Evolutionary conservation across 2,329 filamentous ascomycete genomes (phyloP).

Genomic region (Neodidymelliopsis sp.): DNA sequence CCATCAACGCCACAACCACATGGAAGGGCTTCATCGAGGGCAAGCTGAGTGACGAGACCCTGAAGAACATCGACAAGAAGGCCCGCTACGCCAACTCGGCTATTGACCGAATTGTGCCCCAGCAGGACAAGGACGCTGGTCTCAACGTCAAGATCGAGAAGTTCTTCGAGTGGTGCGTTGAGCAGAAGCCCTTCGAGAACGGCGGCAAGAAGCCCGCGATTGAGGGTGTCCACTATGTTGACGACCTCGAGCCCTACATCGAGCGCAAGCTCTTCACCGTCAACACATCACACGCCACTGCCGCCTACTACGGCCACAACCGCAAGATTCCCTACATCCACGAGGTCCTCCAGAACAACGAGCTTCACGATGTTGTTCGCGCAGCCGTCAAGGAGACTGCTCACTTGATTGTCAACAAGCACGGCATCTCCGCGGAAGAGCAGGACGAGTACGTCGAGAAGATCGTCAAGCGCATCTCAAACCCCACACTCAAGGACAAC

Average conservation of each 20-base stretch:
- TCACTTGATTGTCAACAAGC: constrained; percentile 83
- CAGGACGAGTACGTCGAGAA: constrained; percentile 89
- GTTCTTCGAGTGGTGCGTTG: constrained; percentile 99
- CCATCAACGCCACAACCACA: constrained; percentile 91
- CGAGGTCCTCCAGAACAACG: constrained; percentile 81
- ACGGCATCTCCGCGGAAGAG: constrained; percentile 75
- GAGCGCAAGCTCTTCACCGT: constrained; percentile 99
- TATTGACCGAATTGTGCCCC: constrained; percentile 97
- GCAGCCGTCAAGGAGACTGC: constrained; percentile 86
- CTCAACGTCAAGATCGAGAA: constrained; percentile 96
- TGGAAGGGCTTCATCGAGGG: constrained; percentile 80
- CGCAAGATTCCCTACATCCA: constrained; percentile 86
- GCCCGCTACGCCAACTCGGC: constrained; percentile 96
- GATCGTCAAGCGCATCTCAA: constrained; percentile 92
- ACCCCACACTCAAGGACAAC: constrained; percentile 89
- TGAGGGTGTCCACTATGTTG: constrained; percentile 90
- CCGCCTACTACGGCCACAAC: constrained; percentile 93
- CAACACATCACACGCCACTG: constrained; percentile 96
- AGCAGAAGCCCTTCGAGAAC: constrained; percentile 79
- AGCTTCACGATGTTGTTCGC: constrained; percentile 81
- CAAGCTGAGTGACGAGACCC: constrained; percentile 73
- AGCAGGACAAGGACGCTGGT: constrained; percentile 79
- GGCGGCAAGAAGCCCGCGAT: constrained; percentile 75
- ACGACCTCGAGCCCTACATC: constrained; percentile 91
- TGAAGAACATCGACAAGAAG: constrained; percentile 73